These are phyloP conservation scores for Macrolepiota fuliginosa DNA, from an alignment of 768 basidiomycete genomes.

Conservation along the genomic window DNA sequence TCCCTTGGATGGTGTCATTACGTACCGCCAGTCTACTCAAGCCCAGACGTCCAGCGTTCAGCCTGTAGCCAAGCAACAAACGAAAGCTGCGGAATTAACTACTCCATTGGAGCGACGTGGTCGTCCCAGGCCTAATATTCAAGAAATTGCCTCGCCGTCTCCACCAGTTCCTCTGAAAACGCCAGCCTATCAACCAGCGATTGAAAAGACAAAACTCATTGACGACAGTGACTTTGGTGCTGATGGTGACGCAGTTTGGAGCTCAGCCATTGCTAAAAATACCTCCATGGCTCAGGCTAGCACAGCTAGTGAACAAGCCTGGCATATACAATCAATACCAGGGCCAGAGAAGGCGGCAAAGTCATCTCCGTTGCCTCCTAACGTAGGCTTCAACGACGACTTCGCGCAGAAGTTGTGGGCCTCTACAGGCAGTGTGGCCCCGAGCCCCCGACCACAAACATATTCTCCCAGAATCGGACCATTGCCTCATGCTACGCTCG, in stretches of 20 bases:
- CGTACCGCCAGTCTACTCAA: slow-evolving; percentile 9
- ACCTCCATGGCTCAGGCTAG: not conserved
- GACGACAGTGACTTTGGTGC: slow-evolving; percentile 32
- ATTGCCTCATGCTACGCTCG: slow-evolving; percentile 15
- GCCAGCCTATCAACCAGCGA: slow-evolving; percentile 1
- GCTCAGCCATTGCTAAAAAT: slow-evolving; percentile 3
- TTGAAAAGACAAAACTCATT: slow-evolving; percentile 27
- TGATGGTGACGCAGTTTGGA: slow-evolving; percentile 21
- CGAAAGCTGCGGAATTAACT: not conserved
- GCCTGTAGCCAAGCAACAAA: slow-evolving; percentile 16
- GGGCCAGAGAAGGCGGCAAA: slow-evolving; percentile 7
- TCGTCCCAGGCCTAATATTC: slow-evolving; percentile 1
- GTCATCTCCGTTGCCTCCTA: not conserved
- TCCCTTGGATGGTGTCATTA: slow-evolving; percentile 14
- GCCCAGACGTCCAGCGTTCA: slow-evolving; percentile 3
- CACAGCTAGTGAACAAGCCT: slow-evolving; percentile 33
- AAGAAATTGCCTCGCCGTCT: not conserved
- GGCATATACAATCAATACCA: slow-evolving; percentile 29
- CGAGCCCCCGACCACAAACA: slow-evolving; percentile 17
- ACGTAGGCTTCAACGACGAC: slow-evolving; percentile 63
- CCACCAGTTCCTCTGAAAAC: not conserved
- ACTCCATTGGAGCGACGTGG: slow-evolving; percentile 6
- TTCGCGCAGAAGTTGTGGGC: slow-evolving; percentile 58
- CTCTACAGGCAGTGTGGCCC: slow-evolving; percentile 37
- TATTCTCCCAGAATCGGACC: slow-evolving; percentile 17